phyloP scores from a whole-genome alignment of 768 basidiomycete species.

The Naganishia onofrii region DNA sequence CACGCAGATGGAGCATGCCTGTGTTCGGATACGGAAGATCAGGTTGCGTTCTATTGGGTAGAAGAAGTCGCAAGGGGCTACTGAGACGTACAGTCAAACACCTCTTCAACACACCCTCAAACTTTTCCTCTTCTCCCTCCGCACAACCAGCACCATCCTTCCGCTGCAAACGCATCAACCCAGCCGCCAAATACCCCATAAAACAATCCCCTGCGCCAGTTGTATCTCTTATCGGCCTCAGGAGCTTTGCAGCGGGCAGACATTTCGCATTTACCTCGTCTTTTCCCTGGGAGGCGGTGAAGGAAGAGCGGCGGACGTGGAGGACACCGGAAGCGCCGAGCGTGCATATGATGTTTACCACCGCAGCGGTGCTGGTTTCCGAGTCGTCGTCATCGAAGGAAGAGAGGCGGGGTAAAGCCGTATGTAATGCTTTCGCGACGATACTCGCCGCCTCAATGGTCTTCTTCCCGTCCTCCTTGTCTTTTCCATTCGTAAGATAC shows the following conservation, averaged over 20 bases:
- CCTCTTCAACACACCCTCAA: constrained; percentile 38
- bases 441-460: neutral
- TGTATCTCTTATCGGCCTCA: constrained; percentile 43
- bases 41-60: too few species aligned
- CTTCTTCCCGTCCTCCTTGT: neutral
- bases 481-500: neutral
- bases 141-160: neutral
- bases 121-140: constrained; percentile 26
- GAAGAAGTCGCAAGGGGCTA: neutral
- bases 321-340: constrained; percentile 25
- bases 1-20: constrained; percentile 52
- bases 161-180: constrained; percentile 38
- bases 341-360: constrained; percentile 28
- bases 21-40: too few species aligned
- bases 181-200: constrained; percentile 49
- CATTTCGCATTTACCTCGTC: constrained; percentile 28
- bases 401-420: neutral
- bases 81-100: constrained; percentile 43
- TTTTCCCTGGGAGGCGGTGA: neutral
- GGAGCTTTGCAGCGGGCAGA: constrained; percentile 42
- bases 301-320: constrained; percentile 5
- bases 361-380: neutral
- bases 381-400: neutral
- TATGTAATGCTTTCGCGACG: neutral
- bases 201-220: constrained; percentile 53